Base-by-base conservation (phyloP, 1,284 basidiomycete species). In the Gymnopus androsaceus region DNA sequence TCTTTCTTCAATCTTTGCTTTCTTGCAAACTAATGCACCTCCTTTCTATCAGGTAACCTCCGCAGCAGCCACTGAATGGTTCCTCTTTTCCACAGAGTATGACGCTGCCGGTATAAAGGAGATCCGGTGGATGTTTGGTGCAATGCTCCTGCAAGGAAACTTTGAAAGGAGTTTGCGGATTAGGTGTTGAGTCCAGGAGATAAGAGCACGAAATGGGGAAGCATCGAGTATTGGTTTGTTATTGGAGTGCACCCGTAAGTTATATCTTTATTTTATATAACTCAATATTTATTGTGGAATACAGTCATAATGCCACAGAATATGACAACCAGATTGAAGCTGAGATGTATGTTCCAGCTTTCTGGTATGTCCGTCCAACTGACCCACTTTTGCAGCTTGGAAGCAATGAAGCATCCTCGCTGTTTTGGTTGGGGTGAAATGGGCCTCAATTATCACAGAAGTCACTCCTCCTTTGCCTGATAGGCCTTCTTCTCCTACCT, bases 361-460 rank as follows among this genome's bases (percentile, higher is more conserved):
- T 9, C 21, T 46, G 4, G 31, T 45, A 52, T n/a, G 12, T 41
- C 44, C 12, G 21, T 55, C 36, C 51, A 51, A n/a, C 30, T 57
- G 33, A 31, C 25, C 12, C 28, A n/a, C n/a, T 21, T 25, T 36
- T 47, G 17, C 65, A 90, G 88, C 36, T 59, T 90, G 52, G 81
- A 85, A 63, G 90, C 90, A 1, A 89, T 92, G 83, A 55, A 73
- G 0, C 90, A 92, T 63, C 87, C 88, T 2, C 82, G 87, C 9
- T 92, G 89, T 61, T 88, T 92, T 4, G 88, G 88, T 7, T 90
- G 87, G 86, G 91, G 91, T 0, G 90, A 93, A 66, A 92, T 92
- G 53, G 90, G 91, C 0, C 78, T 94, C 4, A 90, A 94, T 61
- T 92, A 91, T 63, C 63, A 82, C 82, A 17, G 89, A 90, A 70